phyloP scores from a whole-genome alignment of 2,329 filamentous ascomycete species.

The Colletotrichum cuscutae region DNA sequence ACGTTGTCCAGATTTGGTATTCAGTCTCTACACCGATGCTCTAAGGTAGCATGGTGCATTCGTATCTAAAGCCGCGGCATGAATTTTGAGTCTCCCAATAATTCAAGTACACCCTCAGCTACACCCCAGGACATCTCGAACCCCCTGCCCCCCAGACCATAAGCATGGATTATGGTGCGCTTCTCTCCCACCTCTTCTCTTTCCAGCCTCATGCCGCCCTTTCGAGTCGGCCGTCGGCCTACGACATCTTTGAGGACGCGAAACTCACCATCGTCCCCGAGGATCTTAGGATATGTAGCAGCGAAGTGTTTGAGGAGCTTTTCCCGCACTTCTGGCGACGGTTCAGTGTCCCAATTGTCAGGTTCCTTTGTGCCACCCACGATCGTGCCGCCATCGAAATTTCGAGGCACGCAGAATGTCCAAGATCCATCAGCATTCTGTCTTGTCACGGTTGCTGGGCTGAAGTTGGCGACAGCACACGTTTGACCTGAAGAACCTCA shows the following conservation, averaged over 20 bases:
- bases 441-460: conserved; percentile 61
- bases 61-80: conserved; percentile 3
- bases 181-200: conserved; percentile 50
- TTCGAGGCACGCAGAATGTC: conserved; percentile 71
- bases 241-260: conserved; percentile 55
- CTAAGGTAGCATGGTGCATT: background rate
- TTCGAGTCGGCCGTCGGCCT: conserved; percentile 56
- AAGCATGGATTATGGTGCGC: conserved; percentile 59
- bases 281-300: conserved; percentile 47
- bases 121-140: conserved; percentile 71
- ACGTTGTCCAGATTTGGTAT: background rate
- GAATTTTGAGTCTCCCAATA: conserved; percentile 43
- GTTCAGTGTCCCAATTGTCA: conserved; percentile 62
- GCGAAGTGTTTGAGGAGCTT: conserved; percentile 54
- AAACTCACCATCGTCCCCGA: conserved; percentile 42
- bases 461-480: conserved; percentile 53
- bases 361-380: conserved; percentile 74
- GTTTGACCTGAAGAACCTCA: conserved; percentile 51
- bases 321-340: conserved; percentile 57
- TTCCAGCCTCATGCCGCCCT: conserved; percentile 63
- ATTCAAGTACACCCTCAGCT: conserved; percentile 57
- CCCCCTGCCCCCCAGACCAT: conserved; percentile 70
- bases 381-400: conserved; percentile 70
- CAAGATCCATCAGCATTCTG: conserved; percentile 72
- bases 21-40: background rate